A percentile compares a stretch with the other conserved stretches of the same genome.
Conservation (phyloP, 257 asterid species). For the Datura wrightii region DNA sequence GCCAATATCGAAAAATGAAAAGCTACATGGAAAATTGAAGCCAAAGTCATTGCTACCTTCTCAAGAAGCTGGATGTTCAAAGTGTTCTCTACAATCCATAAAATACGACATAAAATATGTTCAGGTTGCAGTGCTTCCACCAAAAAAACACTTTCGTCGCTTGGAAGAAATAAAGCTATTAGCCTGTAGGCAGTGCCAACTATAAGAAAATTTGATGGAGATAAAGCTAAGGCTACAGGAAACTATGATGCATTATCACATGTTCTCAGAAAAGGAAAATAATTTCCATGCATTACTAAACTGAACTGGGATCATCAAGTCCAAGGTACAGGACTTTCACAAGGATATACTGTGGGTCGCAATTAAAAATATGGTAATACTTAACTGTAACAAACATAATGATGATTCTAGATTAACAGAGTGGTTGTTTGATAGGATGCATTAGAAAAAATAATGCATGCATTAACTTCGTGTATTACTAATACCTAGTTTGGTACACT, state of each 20-base stretch:
- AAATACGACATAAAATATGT: conserved; percentile 67
- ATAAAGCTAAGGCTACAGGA: not conserved
- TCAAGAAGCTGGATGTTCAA: conserved; percentile 72
- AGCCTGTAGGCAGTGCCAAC: conserved; percentile 58
- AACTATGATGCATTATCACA: conserved; percentile 22
- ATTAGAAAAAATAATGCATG: too few species aligned
- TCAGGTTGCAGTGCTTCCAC: conserved; percentile 72
- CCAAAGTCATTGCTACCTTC: conserved; percentile 52
- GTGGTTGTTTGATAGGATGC: too few species aligned
- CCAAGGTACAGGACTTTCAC: not conserved
- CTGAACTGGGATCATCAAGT: conserved; percentile 9
- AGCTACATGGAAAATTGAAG: conserved; percentile 28
- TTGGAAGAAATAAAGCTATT: conserved; percentile 74
- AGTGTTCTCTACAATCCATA: conserved; percentile 89
- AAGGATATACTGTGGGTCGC: not conserved
- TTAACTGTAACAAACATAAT: not conserved
- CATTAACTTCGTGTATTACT: too few species aligned
- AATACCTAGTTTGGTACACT: too few species aligned
- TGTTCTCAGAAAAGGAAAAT: not conserved
- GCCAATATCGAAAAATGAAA: not conserved
- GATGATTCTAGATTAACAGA: not conserved
- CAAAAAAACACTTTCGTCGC: conserved; percentile 67
- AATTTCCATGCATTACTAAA: not conserved
- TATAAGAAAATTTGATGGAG: conserved; percentile 36
- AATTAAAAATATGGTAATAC: not conserved